Base-by-base conservation (phyloP, 2,329 filamentous ascomycete species). In the Arthroderma sp. region DNA sequence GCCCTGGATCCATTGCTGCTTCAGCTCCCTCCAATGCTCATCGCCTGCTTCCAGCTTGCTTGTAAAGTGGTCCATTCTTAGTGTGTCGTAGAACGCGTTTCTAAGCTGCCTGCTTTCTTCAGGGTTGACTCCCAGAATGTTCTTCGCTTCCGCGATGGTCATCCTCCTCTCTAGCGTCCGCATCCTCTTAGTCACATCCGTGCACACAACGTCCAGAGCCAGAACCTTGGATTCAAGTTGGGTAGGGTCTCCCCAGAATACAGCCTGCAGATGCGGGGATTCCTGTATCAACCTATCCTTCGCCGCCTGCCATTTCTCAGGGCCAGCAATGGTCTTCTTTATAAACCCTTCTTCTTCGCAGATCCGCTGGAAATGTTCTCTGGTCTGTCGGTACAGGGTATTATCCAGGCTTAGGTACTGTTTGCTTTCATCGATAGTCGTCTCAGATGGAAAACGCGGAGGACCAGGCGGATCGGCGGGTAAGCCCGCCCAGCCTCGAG, bases 121-220 rank as follows among this genome's bases (percentile, higher is more conserved):
- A 5, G 80, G 77, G 48, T 83, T 83, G 52, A 86, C 69, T 29
- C 78, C 77, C 39, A 86, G 70, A 29, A 73, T 68, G 56, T 82
- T 83, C 59, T 86, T 88, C 4, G 83, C 83, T 47, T 87, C 80
- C 1, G 77, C 73, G 38, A 89, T 74, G 1, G 78, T 80, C 73
- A 89, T 79, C n/a, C 75, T 70, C 31, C 70, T 72, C 40, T 78
- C 75, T 46, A 77, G 59, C 8, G 68, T 77, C 54, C 85, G 77
- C 69, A 88, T 80, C 15, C 82, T 72, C 63, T 91, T 91, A 1
- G 83, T 88, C 29, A 89, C 82, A 62, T 89, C 84, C 29, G 77
- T 81, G 56, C 83, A 87, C 27, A 93, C 80, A 38, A 86, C 75
- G 58, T 93, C 85, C 4, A 93, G 66, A 0, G 84, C 83, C 38